These are phyloP conservation scores for Heliamphora exappendiculata DNA, from an alignment of 148 eudicot genomes.

Conservation along the genomic window DNA sequence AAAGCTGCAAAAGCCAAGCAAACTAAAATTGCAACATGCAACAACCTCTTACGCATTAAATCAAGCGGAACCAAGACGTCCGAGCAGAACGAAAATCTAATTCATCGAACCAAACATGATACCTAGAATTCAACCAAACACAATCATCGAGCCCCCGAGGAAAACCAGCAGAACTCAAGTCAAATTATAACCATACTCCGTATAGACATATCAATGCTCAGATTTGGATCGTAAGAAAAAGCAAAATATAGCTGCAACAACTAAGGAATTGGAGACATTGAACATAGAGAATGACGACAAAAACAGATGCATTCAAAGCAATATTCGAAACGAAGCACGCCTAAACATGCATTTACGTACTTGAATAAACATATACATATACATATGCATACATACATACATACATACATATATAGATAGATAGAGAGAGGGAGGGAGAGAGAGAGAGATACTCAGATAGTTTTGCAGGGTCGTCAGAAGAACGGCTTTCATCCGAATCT, in stretches of 20 bases:
- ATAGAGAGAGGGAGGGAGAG: not conserved
- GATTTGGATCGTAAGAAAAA: not conserved
- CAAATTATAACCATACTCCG: not conserved
- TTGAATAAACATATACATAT: not conserved
- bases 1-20: not conserved
- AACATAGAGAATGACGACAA: not conserved
- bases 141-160: not conserved
- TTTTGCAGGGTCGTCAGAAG: slow-evolving; percentile 7
- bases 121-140: not conserved
- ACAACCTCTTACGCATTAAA: not conserved
- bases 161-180: not conserved
- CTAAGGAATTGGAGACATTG: not conserved
- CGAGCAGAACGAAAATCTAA: not conserved
- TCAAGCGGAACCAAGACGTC: not conserved
- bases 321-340: not conserved
- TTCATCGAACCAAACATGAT: not conserved
- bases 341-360: no score
- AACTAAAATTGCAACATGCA: slow-evolving; percentile 1
- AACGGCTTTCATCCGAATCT: slow-evolving; percentile 18
- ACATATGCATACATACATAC: not conserved
- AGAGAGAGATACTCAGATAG: slow-evolving; percentile 7
- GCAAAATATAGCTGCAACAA: not conserved
- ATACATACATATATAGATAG: not conserved
- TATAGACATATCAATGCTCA: not conserved
- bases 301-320: not conserved